Base-by-base conservation (phyloP, 495 filamentous ascomycete species). In the Halenospora varia region DNA sequence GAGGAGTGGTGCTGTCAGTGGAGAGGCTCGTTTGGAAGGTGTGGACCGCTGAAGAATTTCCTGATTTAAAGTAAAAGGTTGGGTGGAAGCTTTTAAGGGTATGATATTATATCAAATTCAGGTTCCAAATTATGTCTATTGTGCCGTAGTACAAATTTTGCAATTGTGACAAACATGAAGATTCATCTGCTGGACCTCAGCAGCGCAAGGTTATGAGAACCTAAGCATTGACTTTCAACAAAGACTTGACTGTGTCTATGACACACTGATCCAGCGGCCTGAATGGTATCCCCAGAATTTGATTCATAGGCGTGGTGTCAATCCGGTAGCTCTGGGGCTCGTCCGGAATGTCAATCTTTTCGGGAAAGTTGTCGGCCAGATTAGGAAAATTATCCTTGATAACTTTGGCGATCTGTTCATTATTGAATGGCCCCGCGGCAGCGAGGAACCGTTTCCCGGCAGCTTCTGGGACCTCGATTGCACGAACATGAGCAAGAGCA, bases 401-500 rank as follows among this genome's bases (percentile, higher is more conserved):
- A 25, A 84, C 74, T 53, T 91, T 80, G 1, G 68, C 79, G 56
- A 90, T 76, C 23, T 85, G 76, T 69, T 85, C 83, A 68, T 88
- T 86, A 22, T 76, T 78, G 63, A 85, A 85, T 51, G 78, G 76
- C 9, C 88, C 86, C 24, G 77, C 79, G 1, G 81, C 76, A 22
- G 85, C 67, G 70, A 93, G 87, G 71, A 89, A 91, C 47, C 89
- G 73, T 69, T 92, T 82, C 24, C 79, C 80, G 1, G 79, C 83
- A 13, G 88, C 89, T 49, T 85, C 83, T 0, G 81, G 69, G 2
- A 82, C 70, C 55, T 90, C 86, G 22, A 87, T 84, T 2, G 88
- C 87, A 26, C 78, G 76, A 13, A 92, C 79, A 66, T 94, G 89
- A 1, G 86, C 86, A 10, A 83, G 68, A 0, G 89, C 63, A 0